Evolutionary conservation across 2,329 filamentous ascomycete genomes (phyloP).

Genomic region (Camptophora hylomeconis): DNA sequence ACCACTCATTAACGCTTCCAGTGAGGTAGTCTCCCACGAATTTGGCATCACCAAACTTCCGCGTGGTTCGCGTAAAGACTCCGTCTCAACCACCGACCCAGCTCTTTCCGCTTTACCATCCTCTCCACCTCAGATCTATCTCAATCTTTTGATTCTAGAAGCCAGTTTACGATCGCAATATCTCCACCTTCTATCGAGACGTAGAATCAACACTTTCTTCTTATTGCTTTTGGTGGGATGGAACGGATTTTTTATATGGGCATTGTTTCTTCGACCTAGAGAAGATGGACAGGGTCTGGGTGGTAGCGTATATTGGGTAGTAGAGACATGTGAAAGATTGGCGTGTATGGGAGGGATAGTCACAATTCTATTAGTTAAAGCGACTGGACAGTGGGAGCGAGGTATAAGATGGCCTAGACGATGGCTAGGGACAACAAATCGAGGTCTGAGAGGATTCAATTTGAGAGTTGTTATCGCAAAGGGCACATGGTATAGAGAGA

Average conservation of each 20-base stretch:
- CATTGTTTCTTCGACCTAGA: constrained; percentile 85
- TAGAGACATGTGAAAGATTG: constrained; percentile 81
- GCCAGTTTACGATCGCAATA: constrained; percentile 87
- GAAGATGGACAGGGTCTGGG: constrained; percentile 87
- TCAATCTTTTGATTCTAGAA: constrained; percentile 94
- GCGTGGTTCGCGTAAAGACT: neutral
- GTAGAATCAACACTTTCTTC: constrained; percentile 89
- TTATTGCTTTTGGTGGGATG: constrained; percentile 65
- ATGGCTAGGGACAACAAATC: constrained; percentile 81
- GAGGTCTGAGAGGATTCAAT: constrained; percentile 84
- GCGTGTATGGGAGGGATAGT: constrained; percentile 84
- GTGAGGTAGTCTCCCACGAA: constrained; percentile 1
- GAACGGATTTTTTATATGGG: constrained; percentile 76
- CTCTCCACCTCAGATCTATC: constrained; percentile 89
- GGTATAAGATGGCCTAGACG: constrained; percentile 87
- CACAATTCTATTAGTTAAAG: constrained; percentile 79
- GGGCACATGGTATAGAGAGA: constrained; percentile 68
- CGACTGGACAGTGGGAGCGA: constrained; percentile 89
- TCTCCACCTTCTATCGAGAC: constrained; percentile 72
- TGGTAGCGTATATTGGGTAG: constrained; percentile 89
- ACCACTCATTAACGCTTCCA: constrained; percentile 14
- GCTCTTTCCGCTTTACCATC: constrained; percentile 69
- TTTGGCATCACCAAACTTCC: neutral
- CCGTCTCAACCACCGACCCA: constrained; percentile 41
- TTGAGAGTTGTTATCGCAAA: constrained; percentile 87